Evolutionary conservation across 306 rosid genomes (phyloP).

Genomic region (Hippophae gyantsensis): DNA sequence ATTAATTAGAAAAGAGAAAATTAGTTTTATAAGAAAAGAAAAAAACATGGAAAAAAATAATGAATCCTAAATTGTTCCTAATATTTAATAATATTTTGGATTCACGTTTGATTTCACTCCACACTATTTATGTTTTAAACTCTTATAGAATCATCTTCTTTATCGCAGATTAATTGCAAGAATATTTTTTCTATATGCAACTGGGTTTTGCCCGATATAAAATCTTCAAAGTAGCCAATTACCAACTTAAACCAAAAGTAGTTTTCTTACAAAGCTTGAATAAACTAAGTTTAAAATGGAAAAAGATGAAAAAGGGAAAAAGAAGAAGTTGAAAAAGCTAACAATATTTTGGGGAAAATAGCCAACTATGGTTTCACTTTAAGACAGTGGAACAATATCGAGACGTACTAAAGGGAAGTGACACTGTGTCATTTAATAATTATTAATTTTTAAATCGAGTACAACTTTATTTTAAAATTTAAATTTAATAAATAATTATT

Average conservation of each 20-base stretch:
- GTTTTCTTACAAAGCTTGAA: conserved; percentile 20
- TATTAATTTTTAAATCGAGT: background rate
- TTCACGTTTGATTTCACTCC: too few relatives aligned
- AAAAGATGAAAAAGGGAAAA: conserved; percentile 16
- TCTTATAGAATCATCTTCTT: background rate
- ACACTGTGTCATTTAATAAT: conserved; percentile 13
- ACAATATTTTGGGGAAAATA: conserved; percentile 25
- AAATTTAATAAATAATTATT: too few relatives aligned
- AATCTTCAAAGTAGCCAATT: conserved; percentile 19
- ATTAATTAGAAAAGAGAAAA: too few relatives aligned
- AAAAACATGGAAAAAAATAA: too few relatives aligned
- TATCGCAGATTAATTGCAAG: background rate
- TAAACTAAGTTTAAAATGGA: conserved; percentile 9
- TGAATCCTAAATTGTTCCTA: too few relatives aligned
- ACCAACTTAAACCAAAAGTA: conserved; percentile 22
- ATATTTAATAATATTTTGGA: too few relatives aligned
- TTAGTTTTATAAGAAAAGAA: too few relatives aligned
- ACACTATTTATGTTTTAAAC: too few relatives aligned
- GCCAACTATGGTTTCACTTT: conserved; percentile 35
- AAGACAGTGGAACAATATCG: conserved; percentile 49
- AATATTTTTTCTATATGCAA: conserved; percentile 1
- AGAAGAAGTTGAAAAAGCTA: conserved; percentile 12
- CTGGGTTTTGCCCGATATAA: conserved; percentile 13
- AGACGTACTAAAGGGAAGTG: conserved; percentile 18
- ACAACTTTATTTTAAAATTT: too few relatives aligned